Evolutionary conservation across 345 rosid species (phyloP).

Genomic region (Rhizophora apiculata): DNA sequence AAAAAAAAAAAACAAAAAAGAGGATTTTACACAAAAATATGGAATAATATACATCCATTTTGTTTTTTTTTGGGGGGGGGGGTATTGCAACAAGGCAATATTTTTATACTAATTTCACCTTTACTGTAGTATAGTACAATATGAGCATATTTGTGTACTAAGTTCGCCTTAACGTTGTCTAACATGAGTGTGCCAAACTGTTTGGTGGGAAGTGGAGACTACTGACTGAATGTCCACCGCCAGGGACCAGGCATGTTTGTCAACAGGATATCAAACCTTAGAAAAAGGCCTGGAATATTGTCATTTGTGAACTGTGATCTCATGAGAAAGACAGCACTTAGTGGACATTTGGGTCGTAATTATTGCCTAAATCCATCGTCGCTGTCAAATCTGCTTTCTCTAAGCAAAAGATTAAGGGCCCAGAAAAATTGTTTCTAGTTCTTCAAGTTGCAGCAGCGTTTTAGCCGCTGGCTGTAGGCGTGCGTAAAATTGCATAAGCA

Average conservation of each 20-base stretch:
- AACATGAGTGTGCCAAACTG: too few relatives aligned
- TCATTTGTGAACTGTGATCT: slow-evolving; percentile 22
- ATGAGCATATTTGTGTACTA: too few relatives aligned
- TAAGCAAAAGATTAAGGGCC: slow-evolving; percentile 4
- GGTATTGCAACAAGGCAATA: too few relatives aligned
- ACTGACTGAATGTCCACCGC: slow-evolving; percentile 7
- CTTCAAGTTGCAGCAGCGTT: slow-evolving; percentile 14
- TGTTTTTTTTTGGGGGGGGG: too few relatives aligned
- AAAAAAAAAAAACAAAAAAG: too few relatives aligned
- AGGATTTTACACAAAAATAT: too few relatives aligned
- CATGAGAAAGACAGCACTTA: slow-evolving; percentile 11
- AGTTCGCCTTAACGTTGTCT: too few relatives aligned
- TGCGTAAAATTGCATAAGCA: neutral
- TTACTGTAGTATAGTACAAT: too few relatives aligned
- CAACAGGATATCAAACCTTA: neutral
- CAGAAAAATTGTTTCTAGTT: slow-evolving; percentile 11
- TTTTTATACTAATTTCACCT: too few relatives aligned
- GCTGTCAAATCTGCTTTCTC: slow-evolving; percentile 1
- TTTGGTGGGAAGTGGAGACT: neutral
- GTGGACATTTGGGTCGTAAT: slow-evolving; percentile 21
- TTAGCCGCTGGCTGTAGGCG: neutral
- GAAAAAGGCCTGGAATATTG: slow-evolving; percentile 27
- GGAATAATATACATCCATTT: too few relatives aligned
- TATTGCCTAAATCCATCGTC: slow-evolving; percentile 16
- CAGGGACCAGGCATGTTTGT: slow-evolving; percentile 15